phyloP scores from a whole-genome alignment of 176 grass and related monocot genomes.

The Neostapfia colusana region DNA sequence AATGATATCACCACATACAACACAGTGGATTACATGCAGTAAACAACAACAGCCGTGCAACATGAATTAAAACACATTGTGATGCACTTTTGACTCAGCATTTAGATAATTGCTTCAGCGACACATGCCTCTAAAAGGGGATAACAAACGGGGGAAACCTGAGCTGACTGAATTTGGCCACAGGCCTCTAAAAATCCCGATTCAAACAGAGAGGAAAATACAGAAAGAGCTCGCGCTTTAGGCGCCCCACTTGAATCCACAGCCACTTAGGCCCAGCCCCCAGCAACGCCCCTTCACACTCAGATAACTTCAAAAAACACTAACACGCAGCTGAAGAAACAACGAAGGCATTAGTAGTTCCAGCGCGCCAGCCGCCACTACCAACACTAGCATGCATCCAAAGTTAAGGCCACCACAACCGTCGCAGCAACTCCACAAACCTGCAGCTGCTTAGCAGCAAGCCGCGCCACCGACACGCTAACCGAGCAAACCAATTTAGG shows the following conservation, averaged over 20 bases:
- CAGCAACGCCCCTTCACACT: constrained; percentile 1
- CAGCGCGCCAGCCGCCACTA: neutral
- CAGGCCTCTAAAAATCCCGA: neutral
- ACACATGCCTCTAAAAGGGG: neutral
- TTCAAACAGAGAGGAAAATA: neutral
- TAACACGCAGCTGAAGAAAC: constrained; percentile 28
- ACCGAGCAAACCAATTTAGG: constrained; percentile 15
- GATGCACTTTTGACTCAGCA: neutral
- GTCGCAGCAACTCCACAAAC: neutral
- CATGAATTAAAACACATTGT: neutral
- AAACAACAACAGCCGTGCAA: neutral
- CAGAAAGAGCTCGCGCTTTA: neutral
- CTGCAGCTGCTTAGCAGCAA: neutral
- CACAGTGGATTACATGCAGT: neutral
- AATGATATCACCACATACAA: no score
- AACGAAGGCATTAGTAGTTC: constrained; percentile 3
- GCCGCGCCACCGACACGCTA: constrained; percentile 34
- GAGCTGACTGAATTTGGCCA: neutral
- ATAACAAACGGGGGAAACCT: neutral
- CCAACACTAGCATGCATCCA: constrained; percentile 21
- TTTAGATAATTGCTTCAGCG: neutral
- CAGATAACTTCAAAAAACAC: constrained; percentile 10
- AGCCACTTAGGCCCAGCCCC: neutral
- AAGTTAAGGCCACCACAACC: constrained; percentile 27
- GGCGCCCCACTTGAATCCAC: constrained; percentile 23